These are phyloP conservation scores for Knoxdaviesia proteae DNA, from an alignment of 2,329 filamentous ascomycete species.

Conservation along the genomic window DNA sequence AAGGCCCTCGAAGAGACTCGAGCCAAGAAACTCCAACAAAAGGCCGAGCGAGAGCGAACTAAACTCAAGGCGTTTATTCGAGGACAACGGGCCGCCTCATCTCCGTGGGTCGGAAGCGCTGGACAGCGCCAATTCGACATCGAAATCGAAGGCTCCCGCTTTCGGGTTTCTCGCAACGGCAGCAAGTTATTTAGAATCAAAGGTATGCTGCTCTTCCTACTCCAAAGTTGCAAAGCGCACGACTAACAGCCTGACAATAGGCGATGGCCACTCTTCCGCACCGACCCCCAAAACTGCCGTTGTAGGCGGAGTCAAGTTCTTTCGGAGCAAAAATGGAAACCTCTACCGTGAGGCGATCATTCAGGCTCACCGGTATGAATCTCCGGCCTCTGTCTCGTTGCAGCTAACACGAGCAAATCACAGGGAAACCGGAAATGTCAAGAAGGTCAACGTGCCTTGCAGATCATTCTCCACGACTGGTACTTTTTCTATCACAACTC, in stretches of 20 bases:
- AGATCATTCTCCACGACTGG: slow-evolving; percentile 49
- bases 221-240: not conserved
- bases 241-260: slow-evolving; percentile 18
- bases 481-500: slow-evolving; percentile 28
- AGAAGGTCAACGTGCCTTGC: slow-evolving; percentile 56
- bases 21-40: slow-evolving; percentile 30
- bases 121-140: not conserved
- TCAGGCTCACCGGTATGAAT: slow-evolving; percentile 52
- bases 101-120: slow-evolving; percentile 14
- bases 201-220: slow-evolving; percentile 24
- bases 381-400: slow-evolving; percentile 6
- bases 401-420: slow-evolving; percentile 23
- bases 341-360: slow-evolving; percentile 59
- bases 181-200: slow-evolving; percentile 61
- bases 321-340: slow-evolving; percentile 74
- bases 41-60: slow-evolving; percentile 35
- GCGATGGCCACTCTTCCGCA: slow-evolving; percentile 37
- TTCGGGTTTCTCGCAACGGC: slow-evolving; percentile 52
- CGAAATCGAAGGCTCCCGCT: slow-evolving; percentile 47
- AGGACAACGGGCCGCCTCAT: not conserved
- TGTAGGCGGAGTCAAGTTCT: slow-evolving; percentile 62
- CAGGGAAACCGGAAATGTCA: slow-evolving; percentile 25
- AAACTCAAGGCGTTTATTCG: slow-evolving; percentile 22
- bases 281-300: slow-evolving; percentile 53
- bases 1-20: slow-evolving; percentile 54